Evolutionary conservation across 2,329 filamentous ascomycete species (phyloP), one percentile per base, ranked within the genome.

Genomic region (Phialophora tarda): DNA sequence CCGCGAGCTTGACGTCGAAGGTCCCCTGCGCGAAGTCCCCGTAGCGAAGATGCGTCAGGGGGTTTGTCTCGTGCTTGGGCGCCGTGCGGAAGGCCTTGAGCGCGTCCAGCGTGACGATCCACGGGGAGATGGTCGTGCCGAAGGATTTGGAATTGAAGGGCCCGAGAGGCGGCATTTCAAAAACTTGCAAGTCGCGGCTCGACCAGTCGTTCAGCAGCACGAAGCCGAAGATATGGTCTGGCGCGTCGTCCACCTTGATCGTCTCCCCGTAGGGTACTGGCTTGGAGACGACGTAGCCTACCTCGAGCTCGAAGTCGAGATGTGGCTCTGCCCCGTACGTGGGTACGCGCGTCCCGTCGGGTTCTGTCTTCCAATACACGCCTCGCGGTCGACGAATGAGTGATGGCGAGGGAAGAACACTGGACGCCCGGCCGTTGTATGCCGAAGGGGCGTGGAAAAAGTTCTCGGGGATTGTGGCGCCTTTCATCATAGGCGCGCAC

Each of bases 141-240:
- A 88, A 85, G 30, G 82, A 84, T 74, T 89, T 89, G 1, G 82
- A 82, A 61, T 87, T 86, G 67, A 88, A 82, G 0, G 86, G 86
- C 0, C 86, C 87, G 0, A 88, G 75, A 0, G 86, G 86, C 2
- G 78, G 78, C 86, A 89, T 88, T 70, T 89, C 87, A 24, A 85
- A 78, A 0, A 76, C 81, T 73, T 89, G 87, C 23, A 89, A 85
- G 72, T 89, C 87, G n/a, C 86, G 79, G 23, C 61, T 66, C 23
- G 61, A 67, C 70, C 70, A 72, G 60, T 72, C 70, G 30, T 72
- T 72, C 17, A 72, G 72, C 44, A 89, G 75, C 0, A 87, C 83
- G n/a, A 88, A 78, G 0, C 87, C 87, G 73, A 89, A 89, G 17
- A 89, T 85, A 69, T 89, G 84, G 0, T 85, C 80, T 17, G 78